Conservation (phyloP, 148 eudicot species). For the Simmondsia chinensis region DNA sequence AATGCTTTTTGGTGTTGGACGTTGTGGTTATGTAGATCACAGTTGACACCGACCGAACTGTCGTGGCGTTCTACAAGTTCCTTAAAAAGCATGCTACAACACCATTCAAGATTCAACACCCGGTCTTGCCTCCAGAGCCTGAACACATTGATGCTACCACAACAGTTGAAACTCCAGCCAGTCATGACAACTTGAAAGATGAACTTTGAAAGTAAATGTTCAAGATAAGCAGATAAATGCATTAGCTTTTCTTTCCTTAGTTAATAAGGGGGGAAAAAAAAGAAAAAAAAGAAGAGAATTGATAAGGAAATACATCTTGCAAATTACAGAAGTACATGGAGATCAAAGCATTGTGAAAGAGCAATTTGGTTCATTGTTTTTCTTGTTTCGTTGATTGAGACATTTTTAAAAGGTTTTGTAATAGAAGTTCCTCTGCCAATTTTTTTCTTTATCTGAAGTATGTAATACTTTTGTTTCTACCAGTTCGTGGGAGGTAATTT, state of each 20-base stretch:
- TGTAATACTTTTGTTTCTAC: no score
- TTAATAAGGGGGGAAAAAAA: background rate
- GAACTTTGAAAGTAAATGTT: slow-evolving; percentile 18
- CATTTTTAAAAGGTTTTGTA: no score
- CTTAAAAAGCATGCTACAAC: slow-evolving; percentile 62
- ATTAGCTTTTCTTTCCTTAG: background rate
- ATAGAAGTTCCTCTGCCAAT: no score
- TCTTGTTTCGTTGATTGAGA: no score
- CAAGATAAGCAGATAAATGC: background rate
- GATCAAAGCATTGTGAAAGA: no score
- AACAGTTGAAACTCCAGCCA: background rate
- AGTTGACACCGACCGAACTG: slow-evolving; percentile 45
- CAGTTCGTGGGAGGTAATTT: no score
- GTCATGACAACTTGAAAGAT: slow-evolving; percentile 10
- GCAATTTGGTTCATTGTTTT: no score
- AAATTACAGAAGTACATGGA: no score
- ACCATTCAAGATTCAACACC: slow-evolving; percentile 59
- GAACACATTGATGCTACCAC: slow-evolving; percentile 2
- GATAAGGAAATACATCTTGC: no score
- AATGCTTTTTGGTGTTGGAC: background rate
- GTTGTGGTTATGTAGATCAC: slow-evolving; percentile 35
- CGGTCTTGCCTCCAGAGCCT: slow-evolving; percentile 17
- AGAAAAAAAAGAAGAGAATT: background rate
- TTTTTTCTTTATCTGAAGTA: no score
- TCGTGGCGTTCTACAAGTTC: slow-evolving; percentile 67